Base-by-base conservation (phyloP, 2,329 filamentous ascomycete genomes). In the Colletotrichum sublineola region DNA sequence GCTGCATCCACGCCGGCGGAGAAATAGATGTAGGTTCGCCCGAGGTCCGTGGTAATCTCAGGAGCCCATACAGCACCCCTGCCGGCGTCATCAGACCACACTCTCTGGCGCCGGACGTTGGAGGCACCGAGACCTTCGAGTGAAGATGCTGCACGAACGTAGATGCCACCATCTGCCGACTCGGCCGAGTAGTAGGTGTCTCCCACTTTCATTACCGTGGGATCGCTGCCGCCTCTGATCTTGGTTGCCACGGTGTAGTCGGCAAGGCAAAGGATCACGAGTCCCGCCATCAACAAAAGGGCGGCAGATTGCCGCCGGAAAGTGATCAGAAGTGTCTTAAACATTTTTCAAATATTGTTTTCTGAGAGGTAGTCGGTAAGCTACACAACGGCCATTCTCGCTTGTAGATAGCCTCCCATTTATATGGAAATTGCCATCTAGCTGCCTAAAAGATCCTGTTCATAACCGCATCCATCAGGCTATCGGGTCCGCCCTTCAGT, bases 131-230 rank as follows among this genome's bases (percentile, higher is more conserved):
- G 73, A 24, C 73, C 68, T 9, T 74, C 67, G 50, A 78, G 33
- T 14, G 75, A 72, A 1, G 71, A 48, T 2, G 76, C 72, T n/a
- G 60, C 58, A n/a, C 74, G 75, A 24, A 77, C 71, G 33, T 61
- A 74, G 61, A 78, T 75, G 52, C 64, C 71, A 46, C 74, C 75
- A 8, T 63, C 69, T 29, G 60, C 73, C 8, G 76, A 74, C n/a
- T 77, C 74, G 63, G 71, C 77, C 6, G 77, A 77, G 73, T 75
- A 77, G 67, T 75, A 76, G 29, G 63, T 73, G 68, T 67, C 62
- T 20, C 74, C 75, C 42, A 73, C 52, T 57, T 71, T 73, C 66
- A 77, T 70, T 24, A 73, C 63, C 29, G 75, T 68, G 11, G 77
- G 77, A 68, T 78, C 77, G 12, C 70, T 65, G n/a, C 76, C 76